phyloP scores from a whole-genome alignment of 352 stramenopile species.

The Phytophthora boehmeriae region DNA sequence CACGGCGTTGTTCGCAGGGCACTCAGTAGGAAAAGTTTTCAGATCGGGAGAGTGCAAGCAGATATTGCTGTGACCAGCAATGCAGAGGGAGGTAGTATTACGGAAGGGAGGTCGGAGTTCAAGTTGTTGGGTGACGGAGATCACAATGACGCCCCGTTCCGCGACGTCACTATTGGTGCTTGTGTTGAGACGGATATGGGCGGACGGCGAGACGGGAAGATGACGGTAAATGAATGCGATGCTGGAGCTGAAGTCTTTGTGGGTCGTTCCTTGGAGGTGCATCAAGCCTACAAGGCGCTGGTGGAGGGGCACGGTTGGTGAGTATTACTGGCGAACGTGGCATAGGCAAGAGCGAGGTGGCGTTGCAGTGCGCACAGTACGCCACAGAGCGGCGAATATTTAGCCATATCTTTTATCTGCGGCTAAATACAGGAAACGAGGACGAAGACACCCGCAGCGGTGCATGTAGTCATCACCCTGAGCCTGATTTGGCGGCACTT shows the following conservation, averaged over 20 bases:
- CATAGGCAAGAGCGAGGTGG: slow-evolving; percentile 84
- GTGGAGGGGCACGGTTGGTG: slow-evolving; percentile 79
- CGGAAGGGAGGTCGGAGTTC: slow-evolving; percentile 61
- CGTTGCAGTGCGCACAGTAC: slow-evolving; percentile 78
- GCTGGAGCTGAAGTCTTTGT: slow-evolving; percentile 78
- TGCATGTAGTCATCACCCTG: slow-evolving; percentile 4
- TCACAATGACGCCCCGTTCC: slow-evolving; percentile 80
- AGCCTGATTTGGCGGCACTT: slow-evolving; percentile 12
- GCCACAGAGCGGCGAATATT: slow-evolving; percentile 76
- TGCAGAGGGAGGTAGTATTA: slow-evolving; percentile 3
- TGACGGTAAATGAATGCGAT: slow-evolving; percentile 75
- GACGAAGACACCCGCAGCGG: slow-evolving; percentile 13
- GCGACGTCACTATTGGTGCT: slow-evolving; percentile 47
- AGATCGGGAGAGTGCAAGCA: slow-evolving; percentile 83
- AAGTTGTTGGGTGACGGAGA: slow-evolving; percentile 81
- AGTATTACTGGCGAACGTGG: slow-evolving; percentile 75
- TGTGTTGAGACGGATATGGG: slow-evolving; percentile 72
- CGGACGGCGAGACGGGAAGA: slow-evolving; percentile 12
- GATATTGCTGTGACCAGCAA: slow-evolving; percentile 63
- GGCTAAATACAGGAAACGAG: slow-evolving; percentile 37
- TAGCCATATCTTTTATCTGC: slow-evolving; percentile 73
- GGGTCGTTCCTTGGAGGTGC: slow-evolving; percentile 78
- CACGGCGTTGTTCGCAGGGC: slow-evolving; percentile 79
- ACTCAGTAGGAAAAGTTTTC: slow-evolving; percentile 81
- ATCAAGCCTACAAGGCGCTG: slow-evolving; percentile 78